Percentiles rank a stretch among this genome's conserved stretches.
These are phyloP conservation scores for Porcisia deanei DNA, from an alignment of 208 protist species.

Conservation along the genomic window DNA sequence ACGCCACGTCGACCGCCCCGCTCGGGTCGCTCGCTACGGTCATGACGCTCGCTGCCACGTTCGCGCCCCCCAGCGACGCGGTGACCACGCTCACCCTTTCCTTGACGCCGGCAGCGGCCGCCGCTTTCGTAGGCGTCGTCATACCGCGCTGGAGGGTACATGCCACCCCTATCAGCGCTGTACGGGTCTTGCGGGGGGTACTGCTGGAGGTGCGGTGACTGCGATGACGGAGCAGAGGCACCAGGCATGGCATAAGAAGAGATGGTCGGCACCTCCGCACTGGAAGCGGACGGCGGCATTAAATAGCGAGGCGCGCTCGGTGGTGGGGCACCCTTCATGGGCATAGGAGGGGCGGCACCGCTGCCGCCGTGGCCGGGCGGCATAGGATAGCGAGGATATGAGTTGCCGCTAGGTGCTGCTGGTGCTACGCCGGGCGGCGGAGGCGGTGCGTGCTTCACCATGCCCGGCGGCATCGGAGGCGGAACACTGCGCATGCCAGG, in stretches of 20 bases:
- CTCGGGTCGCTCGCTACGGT: constrained; percentile 20
- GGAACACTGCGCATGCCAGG: constrained; percentile 23
- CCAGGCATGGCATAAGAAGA: constrained; percentile 5
- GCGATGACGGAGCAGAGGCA: constrained; percentile 4
- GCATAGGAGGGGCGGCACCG: neutral
- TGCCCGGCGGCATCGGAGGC: constrained; percentile 20
- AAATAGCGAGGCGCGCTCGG: constrained; percentile 19
- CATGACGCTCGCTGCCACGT: constrained; percentile 14
- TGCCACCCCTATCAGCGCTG: constrained; percentile 11
- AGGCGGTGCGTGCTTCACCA: constrained; percentile 17
- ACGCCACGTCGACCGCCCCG: constrained; percentile 4
- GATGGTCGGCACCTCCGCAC: constrained; percentile 22
- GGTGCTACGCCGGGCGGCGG: constrained; percentile 13
- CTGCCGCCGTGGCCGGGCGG: constrained; percentile 10
- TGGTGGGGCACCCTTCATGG: neutral
- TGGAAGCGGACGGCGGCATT: constrained; percentile 21
- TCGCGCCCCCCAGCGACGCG: constrained; percentile 9
- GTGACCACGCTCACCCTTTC: constrained; percentile 11
- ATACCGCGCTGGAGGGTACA: constrained; percentile 7
- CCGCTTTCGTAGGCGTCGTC: constrained; percentile 18
- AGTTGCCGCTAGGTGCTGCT: neutral
- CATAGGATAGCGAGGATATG: constrained; percentile 27
- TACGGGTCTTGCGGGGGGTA: constrained; percentile 9
- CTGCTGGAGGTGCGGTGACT: constrained; percentile 18
- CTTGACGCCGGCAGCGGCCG: constrained; percentile 10